Conservation (phyloP, 2,329 filamentous ascomycete species). For the Neophaeococcomyces mojaviensis region DNA sequence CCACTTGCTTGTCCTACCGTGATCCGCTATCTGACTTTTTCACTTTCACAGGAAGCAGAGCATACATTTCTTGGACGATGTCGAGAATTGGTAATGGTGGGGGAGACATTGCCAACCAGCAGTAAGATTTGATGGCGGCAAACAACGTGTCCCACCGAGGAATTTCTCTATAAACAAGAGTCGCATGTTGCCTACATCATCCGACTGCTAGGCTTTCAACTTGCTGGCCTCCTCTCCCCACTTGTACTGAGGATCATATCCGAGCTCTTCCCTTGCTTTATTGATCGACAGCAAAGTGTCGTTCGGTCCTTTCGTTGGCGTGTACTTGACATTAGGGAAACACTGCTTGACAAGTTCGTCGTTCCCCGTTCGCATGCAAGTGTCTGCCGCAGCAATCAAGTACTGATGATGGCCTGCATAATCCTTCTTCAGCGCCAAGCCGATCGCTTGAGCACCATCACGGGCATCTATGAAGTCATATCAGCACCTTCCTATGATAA, state of each 20-base stretch:
- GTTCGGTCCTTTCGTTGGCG: conserved; percentile 2
- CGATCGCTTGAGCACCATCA: conserved; percentile 27
- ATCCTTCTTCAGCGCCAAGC: conserved; percentile 1
- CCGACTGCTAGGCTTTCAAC: not conserved
- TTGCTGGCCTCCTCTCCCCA: conserved; percentile 5
- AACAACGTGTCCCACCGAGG: too few relatives aligned
- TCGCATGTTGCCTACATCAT: too few relatives aligned
- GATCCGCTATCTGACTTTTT: too few relatives aligned
- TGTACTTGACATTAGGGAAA: conserved; percentile 9
- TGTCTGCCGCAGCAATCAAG: conserved; percentile 6
- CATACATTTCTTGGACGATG: conserved; percentile 4
- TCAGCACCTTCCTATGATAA: too few relatives aligned
- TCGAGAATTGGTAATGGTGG: not conserved
- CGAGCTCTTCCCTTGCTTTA: conserved; percentile 6
- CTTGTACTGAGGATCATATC: conserved; percentile 2
- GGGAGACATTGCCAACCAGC: too few relatives aligned
- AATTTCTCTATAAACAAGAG: too few relatives aligned
- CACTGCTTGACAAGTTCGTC: conserved; percentile 5
- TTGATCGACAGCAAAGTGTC: conserved; percentile 7
- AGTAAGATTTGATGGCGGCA: too few relatives aligned
- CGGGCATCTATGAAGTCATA: conserved; percentile 32
- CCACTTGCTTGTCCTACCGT: too few relatives aligned
- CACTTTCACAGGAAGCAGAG: conserved; percentile 2
- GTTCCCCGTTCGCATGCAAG: conserved; percentile 4
- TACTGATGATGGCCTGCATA: conserved; percentile 8